phyloP scores from a whole-genome alignment of 805 yeast genomes.

The Cyberlindnera euphorbiiphila region DNA sequence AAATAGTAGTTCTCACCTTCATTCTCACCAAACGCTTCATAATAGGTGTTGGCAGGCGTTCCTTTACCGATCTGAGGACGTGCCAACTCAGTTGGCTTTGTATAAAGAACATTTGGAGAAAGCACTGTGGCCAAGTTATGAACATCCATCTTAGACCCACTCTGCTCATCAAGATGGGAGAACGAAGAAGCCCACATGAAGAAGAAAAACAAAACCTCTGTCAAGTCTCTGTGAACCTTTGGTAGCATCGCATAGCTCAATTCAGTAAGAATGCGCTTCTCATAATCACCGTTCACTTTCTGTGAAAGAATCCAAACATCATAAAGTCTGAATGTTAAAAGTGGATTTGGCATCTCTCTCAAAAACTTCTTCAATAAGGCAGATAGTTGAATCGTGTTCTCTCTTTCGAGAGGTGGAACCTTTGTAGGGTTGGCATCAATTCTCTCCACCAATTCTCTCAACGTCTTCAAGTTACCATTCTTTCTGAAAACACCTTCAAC shows the following conservation, averaged over 20 bases:
- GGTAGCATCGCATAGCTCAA: constrained; percentile 77
- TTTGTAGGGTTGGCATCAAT: constrained; percentile 72
- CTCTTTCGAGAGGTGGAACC: constrained; percentile 66
- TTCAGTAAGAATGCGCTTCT: constrained; percentile 52
- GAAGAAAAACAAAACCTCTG: constrained; percentile 82
- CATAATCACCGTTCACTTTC: constrained; percentile 41
- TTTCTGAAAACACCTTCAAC: constrained; percentile 95
- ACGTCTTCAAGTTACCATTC: constrained; percentile 87
- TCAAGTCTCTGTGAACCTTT: constrained; percentile 70
- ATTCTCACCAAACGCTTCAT: constrained; percentile 37
- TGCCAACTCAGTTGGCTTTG: constrained; percentile 38
- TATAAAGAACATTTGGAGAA: constrained; percentile 83
- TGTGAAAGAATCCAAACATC: constrained; percentile 76
- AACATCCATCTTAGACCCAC: constrained; percentile 93
- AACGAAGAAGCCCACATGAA: constrained; percentile 95
- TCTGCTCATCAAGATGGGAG: constrained; percentile 85
- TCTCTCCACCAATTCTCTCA: constrained; percentile 66
- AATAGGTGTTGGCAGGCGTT: constrained; percentile 29
- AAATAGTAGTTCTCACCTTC: constrained; percentile 73
- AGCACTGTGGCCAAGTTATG: constrained; percentile 94
- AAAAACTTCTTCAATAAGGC: constrained; percentile 88
- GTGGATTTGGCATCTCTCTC: constrained; percentile 89
- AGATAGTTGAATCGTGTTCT: constrained; percentile 87
- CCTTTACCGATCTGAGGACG: constrained; percentile 26
- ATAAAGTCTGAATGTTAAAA: constrained; percentile 71